These are phyloP conservation scores for Acer negundo DNA, from an alignment of 345 rosid species.

Conservation along the genomic window DNA sequence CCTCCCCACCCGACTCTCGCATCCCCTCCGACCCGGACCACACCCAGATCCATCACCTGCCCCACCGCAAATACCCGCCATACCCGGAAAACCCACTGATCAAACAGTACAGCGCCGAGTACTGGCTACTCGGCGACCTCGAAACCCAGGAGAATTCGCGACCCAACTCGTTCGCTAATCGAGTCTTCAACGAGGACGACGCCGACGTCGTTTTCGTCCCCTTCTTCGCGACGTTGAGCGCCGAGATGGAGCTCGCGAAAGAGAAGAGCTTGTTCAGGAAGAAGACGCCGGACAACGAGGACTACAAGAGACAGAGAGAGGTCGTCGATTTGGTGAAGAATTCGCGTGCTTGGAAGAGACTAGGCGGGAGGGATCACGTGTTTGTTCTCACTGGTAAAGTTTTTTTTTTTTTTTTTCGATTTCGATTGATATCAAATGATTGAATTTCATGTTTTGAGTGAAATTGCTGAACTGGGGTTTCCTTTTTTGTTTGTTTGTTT, in stretches of 20 bases:
- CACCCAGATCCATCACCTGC: constrained; percentile 23
- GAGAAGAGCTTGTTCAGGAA: constrained; percentile 68
- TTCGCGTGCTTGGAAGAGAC: constrained; percentile 75
- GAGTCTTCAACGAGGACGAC: constrained; percentile 51
- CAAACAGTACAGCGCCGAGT: constrained; percentile 97
- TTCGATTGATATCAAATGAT: neutral
- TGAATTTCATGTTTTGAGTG: neutral
- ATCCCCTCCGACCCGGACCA: constrained; percentile 77
- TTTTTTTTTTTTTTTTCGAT: neutral
- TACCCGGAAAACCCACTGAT: constrained; percentile 85
- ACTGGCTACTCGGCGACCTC: constrained; percentile 91
- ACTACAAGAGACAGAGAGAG: constrained; percentile 73
- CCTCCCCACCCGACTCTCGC: constrained; percentile 62
- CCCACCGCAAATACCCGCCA: constrained; percentile 45
- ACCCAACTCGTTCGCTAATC: constrained; percentile 55
- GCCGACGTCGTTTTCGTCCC: constrained; percentile 94
- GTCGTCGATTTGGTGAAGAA: constrained; percentile 60
- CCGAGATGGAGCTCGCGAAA: constrained; percentile 86
- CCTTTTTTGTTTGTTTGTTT: too few relatives aligned
- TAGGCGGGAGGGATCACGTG: constrained; percentile 88
- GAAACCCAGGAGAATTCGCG: constrained; percentile 57
- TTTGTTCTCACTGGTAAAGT: constrained; percentile 79
- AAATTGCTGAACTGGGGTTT: neutral
- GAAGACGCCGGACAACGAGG: constrained; percentile 68
- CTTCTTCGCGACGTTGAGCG: constrained; percentile 82